These are phyloP conservation scores for Articulospora tetracladia DNA, from an alignment of 495 filamentous ascomycete species.

Conservation along the genomic window DNA sequence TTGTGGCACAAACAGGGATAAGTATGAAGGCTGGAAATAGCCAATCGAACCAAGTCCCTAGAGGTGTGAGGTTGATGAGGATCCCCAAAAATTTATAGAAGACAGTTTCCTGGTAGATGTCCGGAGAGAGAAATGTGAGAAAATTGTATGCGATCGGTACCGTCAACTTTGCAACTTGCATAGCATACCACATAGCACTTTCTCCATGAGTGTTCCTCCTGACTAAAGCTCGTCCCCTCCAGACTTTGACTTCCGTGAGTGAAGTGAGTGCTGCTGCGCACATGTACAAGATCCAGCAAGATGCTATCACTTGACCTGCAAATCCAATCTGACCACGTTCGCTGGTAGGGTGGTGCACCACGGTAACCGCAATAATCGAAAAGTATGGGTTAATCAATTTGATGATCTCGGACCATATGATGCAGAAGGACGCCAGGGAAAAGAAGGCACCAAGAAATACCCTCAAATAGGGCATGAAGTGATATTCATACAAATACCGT, in stretches of 20 bases:
- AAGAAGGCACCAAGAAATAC: constrained; percentile 60
- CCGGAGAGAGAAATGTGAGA: constrained; percentile 73
- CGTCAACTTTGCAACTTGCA: constrained; percentile 82
- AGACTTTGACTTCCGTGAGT: constrained; percentile 85
- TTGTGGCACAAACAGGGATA: constrained; percentile 73
- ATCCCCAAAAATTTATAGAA: constrained; percentile 86
- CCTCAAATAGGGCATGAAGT: constrained; percentile 61
- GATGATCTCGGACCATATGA: constrained; percentile 90
- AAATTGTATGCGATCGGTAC: constrained; percentile 96
- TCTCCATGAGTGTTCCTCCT: constrained; percentile 86
- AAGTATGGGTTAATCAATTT: constrained; percentile 70
- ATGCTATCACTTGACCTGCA: constrained; percentile 76
- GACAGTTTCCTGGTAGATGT: constrained; percentile 63
- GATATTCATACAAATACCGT: constrained; percentile 71
- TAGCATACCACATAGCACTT: constrained; percentile 91
- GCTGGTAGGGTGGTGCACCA: constrained; percentile 70
- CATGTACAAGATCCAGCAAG: constrained; percentile 93
- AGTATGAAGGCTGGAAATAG: constrained; percentile 86
- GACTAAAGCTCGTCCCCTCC: constrained; percentile 90
- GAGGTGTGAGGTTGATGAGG: constrained; percentile 77
- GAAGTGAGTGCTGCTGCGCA: constrained; percentile 77
- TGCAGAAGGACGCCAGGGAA: constrained; percentile 68
- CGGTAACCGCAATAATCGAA: constrained; percentile 79
- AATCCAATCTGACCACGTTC: constrained; percentile 71
- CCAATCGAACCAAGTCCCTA: constrained; percentile 80